Base-by-base conservation (phyloP, 345 rosid species). In the Eucalyptus victrix region DNA sequence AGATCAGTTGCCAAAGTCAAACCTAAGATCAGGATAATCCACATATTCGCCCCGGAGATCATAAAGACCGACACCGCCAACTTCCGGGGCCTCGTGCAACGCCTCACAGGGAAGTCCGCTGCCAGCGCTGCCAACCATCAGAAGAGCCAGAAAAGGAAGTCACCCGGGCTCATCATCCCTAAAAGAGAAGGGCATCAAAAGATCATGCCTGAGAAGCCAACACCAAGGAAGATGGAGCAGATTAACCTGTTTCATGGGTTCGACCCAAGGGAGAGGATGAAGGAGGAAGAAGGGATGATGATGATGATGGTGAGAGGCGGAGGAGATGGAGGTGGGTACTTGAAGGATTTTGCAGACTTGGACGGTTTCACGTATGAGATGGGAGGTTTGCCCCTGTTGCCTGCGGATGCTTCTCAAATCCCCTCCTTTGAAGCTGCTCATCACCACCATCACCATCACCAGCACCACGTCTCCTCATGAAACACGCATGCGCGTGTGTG, bases 41-140 rank as follows among this genome's bases (percentile, higher is more conserved):
- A 92, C 91, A 90, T 93, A 86, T 91, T 93, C 42, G 92, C 94
- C 34, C 94, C 94, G 28, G 93, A 92, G 89, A 91, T 93, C 92
- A 93, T 93, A 88, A 92, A 92, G 93, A 92, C 94, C 28, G 94
- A 93, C 89, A 92, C 88, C 12, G 91, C 89, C 24, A 91, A 93
- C 89, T 93, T 93, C 88, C 91, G 94, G 54, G 94, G 88, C 86
- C 91, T 93, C 42, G 94, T 93, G 28, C 94, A 93, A 40, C 90
- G 94, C 30, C 94, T 93, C 90, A 91, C 94, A 10, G 94, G 94
- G 45, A 92, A 92, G 50, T 92, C 94, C 23, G 16, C 88, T 32
- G 87, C 87, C 14, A n/a, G 40, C 34, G 37, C 62, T 56, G 56
- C 23, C 32, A 23, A 50, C 28, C 88, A 72, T 40, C 88, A 40